These are phyloP conservation scores for Neurospora discreta DNA, from an alignment of 495 filamentous ascomycete species.

Conservation along the genomic window DNA sequence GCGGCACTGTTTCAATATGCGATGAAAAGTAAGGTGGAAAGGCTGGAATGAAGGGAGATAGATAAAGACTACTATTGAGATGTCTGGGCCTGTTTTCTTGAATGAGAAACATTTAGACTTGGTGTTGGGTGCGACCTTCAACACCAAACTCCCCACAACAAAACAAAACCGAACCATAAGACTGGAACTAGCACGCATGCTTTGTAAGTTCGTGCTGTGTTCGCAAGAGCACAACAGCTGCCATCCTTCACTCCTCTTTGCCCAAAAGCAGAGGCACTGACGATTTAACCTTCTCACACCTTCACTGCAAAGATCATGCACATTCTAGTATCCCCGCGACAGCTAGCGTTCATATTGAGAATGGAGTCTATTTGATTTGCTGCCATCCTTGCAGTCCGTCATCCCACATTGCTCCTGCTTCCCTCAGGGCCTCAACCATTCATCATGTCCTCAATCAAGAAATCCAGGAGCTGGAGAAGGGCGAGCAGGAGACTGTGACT, in stretches of 20 bases:
- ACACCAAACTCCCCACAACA: too few species aligned
- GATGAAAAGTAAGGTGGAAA: too few species aligned
- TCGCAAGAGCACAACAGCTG: too few species aligned
- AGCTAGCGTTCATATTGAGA: not conserved
- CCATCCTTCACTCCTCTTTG: not conserved
- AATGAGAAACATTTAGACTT: too few species aligned
- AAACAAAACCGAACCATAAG: too few species aligned
- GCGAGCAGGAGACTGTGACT: not conserved
- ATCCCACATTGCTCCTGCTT: not conserved
- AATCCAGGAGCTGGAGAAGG: not conserved
- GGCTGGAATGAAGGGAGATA: too few species aligned
- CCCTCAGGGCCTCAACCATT: not conserved
- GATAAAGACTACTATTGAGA: too few species aligned
- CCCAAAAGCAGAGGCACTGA: not conserved
- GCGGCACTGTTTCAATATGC: too few species aligned
- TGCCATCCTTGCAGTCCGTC: not conserved
- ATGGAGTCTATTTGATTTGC: not conserved
- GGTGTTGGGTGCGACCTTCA: too few species aligned
- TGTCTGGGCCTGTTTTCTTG: too few species aligned
- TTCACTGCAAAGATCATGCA: not conserved
- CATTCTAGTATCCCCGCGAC: not conserved
- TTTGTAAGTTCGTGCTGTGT: too few species aligned
- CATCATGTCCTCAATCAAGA: not conserved
- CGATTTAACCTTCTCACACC: not conserved
- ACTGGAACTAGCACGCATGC: too few species aligned